Evolutionary conservation across 768 basidiomycete genomes (phyloP).

Genomic region (Pleurotus pulmonarius): DNA sequence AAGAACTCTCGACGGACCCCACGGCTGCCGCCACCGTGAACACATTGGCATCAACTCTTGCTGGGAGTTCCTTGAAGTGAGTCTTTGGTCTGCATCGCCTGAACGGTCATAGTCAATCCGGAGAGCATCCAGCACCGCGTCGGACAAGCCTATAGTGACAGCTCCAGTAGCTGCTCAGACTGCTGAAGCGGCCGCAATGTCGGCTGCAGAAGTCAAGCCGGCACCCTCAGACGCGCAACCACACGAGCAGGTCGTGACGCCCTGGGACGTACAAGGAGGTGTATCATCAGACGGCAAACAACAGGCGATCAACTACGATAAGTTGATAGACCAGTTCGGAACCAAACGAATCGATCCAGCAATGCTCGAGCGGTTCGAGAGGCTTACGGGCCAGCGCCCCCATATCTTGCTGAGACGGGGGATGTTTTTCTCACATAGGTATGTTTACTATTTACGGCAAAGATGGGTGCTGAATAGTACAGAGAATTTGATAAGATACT

Average conservation of each 20-base stretch:
- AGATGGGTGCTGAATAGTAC: not conserved
- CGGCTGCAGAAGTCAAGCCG: slow-evolving; percentile 8
- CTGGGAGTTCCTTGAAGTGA: slow-evolving; percentile 10
- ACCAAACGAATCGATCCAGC: slow-evolving; percentile 76
- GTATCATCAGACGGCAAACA: slow-evolving; percentile 87
- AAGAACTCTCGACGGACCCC: not conserved
- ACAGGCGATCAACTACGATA: slow-evolving; percentile 94
- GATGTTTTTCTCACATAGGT: slow-evolving; percentile 99
- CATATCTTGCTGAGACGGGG: slow-evolving; percentile 87
- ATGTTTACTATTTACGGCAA: slow-evolving; percentile 18
- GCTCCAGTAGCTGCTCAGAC: not conserved
- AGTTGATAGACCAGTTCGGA: slow-evolving; percentile 91
- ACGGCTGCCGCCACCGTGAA: not conserved
- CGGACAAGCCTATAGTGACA: not conserved
- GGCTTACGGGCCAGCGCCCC: slow-evolving; percentile 81
- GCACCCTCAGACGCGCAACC: slow-evolving; percentile 8
- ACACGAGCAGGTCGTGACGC: slow-evolving; percentile 81
- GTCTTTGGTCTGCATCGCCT: not conserved
- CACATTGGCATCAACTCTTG: slow-evolving; percentile 2
- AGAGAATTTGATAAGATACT: slow-evolving; percentile 94
- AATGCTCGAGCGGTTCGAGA: slow-evolving; percentile 86
- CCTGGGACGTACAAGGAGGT: slow-evolving; percentile 96
- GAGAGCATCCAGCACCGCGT: not conserved
- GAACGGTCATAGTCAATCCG: slow-evolving; percentile 7
- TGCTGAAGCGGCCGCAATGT: slow-evolving; percentile 5